A percentile compares a stretch with the other conserved stretches of the same genome.
Conservation (phyloP, 75 land plant genomes). For the Pinus taeda region DNA sequence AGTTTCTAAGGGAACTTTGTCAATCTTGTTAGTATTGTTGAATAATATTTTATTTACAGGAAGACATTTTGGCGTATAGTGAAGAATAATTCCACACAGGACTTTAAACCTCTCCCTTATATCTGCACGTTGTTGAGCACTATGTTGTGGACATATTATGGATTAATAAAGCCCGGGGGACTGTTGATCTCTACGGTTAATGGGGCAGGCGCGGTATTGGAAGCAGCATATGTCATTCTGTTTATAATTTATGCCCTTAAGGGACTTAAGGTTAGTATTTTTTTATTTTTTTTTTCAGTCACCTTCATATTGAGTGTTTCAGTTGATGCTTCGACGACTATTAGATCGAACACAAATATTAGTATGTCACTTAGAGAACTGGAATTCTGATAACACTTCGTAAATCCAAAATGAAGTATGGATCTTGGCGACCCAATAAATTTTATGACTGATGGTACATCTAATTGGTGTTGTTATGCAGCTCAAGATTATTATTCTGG, state of each 20-base stretch:
- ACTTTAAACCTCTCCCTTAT: conserved; percentile 52
- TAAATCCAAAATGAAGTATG: no score
- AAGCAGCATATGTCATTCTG: conserved; percentile 25
- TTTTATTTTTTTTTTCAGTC: no score
- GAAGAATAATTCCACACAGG: conserved; percentile 69
- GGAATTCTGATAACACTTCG: no score
- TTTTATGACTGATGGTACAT: not conserved
- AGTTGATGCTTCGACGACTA: not conserved
- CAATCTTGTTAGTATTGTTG: not conserved
- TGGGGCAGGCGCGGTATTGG: conserved; percentile 26
- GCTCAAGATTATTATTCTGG: conserved; percentile 30
- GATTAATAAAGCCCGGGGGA: conserved; percentile 24
- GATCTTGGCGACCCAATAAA: no score
- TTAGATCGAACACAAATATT: no score
- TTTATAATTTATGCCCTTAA: conserved; percentile 34
- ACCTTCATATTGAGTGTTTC: not conserved
- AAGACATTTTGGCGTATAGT: conserved; percentile 46
- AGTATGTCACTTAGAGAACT: no score
- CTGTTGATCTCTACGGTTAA: conserved; percentile 41
- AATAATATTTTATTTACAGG: conserved; percentile 17
- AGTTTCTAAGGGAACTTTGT: no score
- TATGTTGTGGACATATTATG: conserved; percentile 45
- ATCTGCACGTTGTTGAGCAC: conserved; percentile 31
- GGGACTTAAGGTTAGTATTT: conserved; percentile 25
- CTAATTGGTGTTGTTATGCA: conserved; percentile 5